phyloP scores from a whole-genome alignment of 177 flowering plant genomes.

The Telopea speciosissima region DNA sequence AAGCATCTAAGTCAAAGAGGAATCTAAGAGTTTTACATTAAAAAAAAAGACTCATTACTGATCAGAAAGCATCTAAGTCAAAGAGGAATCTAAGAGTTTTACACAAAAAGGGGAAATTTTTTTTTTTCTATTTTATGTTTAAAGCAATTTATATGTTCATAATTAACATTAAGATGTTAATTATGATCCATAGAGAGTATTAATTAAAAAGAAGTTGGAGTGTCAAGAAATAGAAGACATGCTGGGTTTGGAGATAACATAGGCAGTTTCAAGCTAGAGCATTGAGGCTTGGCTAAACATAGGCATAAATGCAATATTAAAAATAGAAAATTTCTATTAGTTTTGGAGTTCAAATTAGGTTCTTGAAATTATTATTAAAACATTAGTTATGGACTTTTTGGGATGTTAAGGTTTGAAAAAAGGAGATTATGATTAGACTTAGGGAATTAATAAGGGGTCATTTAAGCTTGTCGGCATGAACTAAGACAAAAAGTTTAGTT shows the following conservation, averaged over 20 bases:
- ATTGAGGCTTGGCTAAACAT: neutral
- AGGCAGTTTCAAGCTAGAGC: neutral
- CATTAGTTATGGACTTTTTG: too few relatives aligned
- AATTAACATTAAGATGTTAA: too few relatives aligned
- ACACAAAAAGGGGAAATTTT: too few relatives aligned
- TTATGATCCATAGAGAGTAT: too few relatives aligned
- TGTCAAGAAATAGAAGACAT: neutral
- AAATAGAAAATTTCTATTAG: too few relatives aligned
- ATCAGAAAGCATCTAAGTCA: too few relatives aligned
- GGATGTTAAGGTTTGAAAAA: neutral
- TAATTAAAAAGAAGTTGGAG: neutral
- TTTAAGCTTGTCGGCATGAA: neutral
- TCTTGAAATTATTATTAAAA: too few relatives aligned
- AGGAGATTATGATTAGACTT: neutral
- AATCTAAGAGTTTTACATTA: neutral
- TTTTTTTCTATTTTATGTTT: too few relatives aligned
- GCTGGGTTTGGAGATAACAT: neutral
- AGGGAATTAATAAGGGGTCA: neutral
- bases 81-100: neutral
- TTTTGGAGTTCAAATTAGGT: too few relatives aligned
- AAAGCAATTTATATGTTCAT: too few relatives aligned
- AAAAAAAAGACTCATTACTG: too few relatives aligned
- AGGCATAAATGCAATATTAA: too few relatives aligned
- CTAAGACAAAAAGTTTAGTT: conserved; percentile 21
- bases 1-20: neutral